A percentile compares a stretch with the other conserved stretches of the same genome.
phyloP scores from a whole-genome alignment of 2,329 filamentous ascomycete genomes.

The Apiospora arundinis region DNA sequence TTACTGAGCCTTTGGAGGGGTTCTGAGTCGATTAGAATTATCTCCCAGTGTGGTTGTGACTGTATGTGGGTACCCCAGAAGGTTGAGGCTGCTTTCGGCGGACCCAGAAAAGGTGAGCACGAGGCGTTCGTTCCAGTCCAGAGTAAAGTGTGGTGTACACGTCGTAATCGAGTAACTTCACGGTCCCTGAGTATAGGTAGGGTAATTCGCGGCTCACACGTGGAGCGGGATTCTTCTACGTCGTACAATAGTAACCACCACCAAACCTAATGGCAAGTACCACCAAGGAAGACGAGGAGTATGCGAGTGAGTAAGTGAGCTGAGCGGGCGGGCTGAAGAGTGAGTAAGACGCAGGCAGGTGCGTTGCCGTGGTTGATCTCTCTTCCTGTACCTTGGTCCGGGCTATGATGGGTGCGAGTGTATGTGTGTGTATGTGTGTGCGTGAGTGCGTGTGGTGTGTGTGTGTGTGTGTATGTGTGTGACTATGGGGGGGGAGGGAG shows the following conservation, averaged over 20 bases:
- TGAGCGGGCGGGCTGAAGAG: background rate
- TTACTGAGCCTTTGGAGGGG: conserved; percentile 17
- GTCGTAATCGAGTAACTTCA: conserved; percentile 18
- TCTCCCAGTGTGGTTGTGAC: background rate
- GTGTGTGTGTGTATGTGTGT: background rate
- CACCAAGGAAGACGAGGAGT: background rate
- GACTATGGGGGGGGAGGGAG: background rate
- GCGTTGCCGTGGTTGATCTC: background rate
- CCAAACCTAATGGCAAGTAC: background rate
- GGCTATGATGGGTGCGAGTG: background rate
- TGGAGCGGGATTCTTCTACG: conserved; percentile 4
- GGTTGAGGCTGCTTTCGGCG: conserved; percentile 15
- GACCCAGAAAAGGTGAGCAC: conserved; percentile 18
- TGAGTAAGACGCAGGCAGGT: conserved; percentile 10
- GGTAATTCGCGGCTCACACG: conserved; percentile 10
- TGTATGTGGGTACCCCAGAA: conserved; percentile 8
- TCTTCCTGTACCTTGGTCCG: background rate
- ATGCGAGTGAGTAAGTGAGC: background rate
- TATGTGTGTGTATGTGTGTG: background rate
- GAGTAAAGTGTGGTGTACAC: background rate
- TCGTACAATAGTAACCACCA: conserved; percentile 2
- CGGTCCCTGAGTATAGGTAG: conserved; percentile 5
- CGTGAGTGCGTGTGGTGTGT: background rate
- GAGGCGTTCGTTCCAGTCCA: conserved; percentile 10
- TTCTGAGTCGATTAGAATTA: conserved; percentile 12